These are phyloP conservation scores for Dipteronia dyeriana DNA, from an alignment of 345 rosid species.

Conservation along the genomic window DNA sequence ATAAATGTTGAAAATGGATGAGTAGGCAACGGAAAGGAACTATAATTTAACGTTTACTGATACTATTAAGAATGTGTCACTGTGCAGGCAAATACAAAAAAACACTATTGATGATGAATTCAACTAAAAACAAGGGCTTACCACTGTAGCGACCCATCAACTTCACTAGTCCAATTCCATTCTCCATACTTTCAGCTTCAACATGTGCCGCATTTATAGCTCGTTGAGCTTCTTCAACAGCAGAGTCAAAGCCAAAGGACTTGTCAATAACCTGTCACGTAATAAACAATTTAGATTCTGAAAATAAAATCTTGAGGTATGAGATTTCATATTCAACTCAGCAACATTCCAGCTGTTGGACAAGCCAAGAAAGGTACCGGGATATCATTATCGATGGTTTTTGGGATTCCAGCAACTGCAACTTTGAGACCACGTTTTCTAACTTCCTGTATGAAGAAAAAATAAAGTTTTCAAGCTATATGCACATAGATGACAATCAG, in stretches of 20 bases:
- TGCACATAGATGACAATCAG: constrained; percentile 9
- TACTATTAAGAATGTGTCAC: not conserved
- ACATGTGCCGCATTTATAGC: constrained; percentile 96
- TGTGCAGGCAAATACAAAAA: not conserved
- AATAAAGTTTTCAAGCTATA: not conserved
- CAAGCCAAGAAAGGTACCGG: constrained; percentile 40
- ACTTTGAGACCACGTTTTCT: constrained; percentile 83
- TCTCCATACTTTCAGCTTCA: constrained; percentile 77
- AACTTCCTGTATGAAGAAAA: constrained; percentile 51
- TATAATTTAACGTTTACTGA: not conserved
- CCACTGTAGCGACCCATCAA: constrained; percentile 93
- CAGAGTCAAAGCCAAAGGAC: constrained; percentile 94
- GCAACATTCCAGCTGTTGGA: not conserved
- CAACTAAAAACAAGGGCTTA: constrained; percentile 34
- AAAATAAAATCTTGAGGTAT: not conserved
- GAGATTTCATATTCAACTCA: not conserved
- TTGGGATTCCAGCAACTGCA: constrained; percentile 83
- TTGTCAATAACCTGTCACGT: constrained; percentile 62
- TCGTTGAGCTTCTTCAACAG: constrained; percentile 96
- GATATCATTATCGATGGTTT: constrained; percentile 91
- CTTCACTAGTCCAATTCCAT: constrained; percentile 85
- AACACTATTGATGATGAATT: not conserved
- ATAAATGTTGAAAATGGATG: not conserved
- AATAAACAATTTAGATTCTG: not conserved
- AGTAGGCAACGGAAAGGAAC: not conserved